Evolutionary conservation across 2,329 filamentous ascomycete genomes (phyloP).

Genomic region (Scedosporium aurantiacum): DNA sequence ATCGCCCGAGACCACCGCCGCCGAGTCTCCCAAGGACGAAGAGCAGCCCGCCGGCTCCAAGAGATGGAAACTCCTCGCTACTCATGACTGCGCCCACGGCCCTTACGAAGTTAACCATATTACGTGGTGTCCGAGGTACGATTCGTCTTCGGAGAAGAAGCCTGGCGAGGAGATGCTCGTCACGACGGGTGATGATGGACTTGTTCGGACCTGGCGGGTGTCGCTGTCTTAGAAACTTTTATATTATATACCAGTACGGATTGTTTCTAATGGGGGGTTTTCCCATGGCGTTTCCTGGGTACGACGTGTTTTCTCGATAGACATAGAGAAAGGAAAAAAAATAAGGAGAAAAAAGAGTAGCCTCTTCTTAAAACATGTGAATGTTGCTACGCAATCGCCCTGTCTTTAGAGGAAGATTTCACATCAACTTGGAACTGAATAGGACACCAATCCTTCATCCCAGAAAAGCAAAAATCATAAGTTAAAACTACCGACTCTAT

Average conservation of each 20-base stretch:
- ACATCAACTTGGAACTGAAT: too few relatives aligned
- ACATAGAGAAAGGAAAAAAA: too few relatives aligned
- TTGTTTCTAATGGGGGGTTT: neutral
- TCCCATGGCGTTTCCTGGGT: too few relatives aligned
- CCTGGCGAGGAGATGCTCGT: slow-evolving; percentile 72
- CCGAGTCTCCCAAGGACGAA: slow-evolving; percentile 2
- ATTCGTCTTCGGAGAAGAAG: slow-evolving; percentile 45
- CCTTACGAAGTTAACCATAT: slow-evolving; percentile 93
- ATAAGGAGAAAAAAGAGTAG: too few relatives aligned
- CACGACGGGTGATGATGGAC: slow-evolving; percentile 85
- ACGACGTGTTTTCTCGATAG: too few relatives aligned
- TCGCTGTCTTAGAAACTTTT: neutral
- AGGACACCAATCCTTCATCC: too few relatives aligned
- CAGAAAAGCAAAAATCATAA: neutral
- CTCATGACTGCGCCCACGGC: slow-evolving; percentile 67
- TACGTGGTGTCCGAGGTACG: slow-evolving; percentile 72
- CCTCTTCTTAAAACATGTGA: too few relatives aligned
- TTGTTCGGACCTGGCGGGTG: slow-evolving; percentile 64
- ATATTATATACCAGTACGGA: neutral
- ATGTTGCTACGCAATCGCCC: too few relatives aligned
- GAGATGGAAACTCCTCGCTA: slow-evolving; percentile 61
- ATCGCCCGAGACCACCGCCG: slow-evolving; percentile 3
- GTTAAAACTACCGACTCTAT: slow-evolving; percentile 7
- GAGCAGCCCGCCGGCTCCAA: slow-evolving; percentile 19
- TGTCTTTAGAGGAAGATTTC: too few relatives aligned